These are phyloP conservation scores for Coemansia asiatica DNA, from an alignment of 192 early-diverging fungal genomes.

Conservation along the genomic window DNA sequence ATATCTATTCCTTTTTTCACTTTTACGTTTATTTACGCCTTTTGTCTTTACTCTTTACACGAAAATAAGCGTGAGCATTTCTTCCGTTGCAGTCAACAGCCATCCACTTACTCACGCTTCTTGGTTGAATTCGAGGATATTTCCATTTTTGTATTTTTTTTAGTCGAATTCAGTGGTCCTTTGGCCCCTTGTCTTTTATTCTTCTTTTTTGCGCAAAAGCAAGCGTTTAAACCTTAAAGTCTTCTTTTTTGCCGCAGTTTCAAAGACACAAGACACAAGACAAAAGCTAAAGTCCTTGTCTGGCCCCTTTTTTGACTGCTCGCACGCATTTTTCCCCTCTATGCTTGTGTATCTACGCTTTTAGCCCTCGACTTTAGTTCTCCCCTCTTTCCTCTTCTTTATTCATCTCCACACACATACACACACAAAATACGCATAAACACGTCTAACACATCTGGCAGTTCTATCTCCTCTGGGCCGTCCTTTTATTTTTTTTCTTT, in stretches of 20 bases:
- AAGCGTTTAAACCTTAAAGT: too few relatives aligned
- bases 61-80: neutral
- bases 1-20: neutral
- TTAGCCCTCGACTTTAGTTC: conserved; percentile 2
- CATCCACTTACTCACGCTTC: neutral
- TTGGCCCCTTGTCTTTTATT: neutral
- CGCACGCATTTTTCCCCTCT: neutral
- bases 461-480: conserved; percentile 5
- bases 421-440: neutral
- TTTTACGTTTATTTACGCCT: too few relatives aligned
- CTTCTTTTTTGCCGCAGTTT: too few relatives aligned
- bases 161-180: neutral
- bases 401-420: neutral
- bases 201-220: neutral
- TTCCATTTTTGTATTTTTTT: neutral
- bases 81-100: neutral
- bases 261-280: too few relatives aligned
- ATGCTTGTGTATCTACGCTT: neutral
- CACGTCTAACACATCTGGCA: neutral
- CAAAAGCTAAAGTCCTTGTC: neutral
- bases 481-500: conserved; percentile 7
- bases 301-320: conserved; percentile 5
- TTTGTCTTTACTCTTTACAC: too few relatives aligned
- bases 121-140: neutral
- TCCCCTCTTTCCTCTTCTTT: conserved; percentile 1